A percentile compares a stretch with the other conserved stretches of the same genome.
These are phyloP conservation scores for Chionographis japonica DNA, from an alignment of 106 monocot genomes.

Conservation along the genomic window DNA sequence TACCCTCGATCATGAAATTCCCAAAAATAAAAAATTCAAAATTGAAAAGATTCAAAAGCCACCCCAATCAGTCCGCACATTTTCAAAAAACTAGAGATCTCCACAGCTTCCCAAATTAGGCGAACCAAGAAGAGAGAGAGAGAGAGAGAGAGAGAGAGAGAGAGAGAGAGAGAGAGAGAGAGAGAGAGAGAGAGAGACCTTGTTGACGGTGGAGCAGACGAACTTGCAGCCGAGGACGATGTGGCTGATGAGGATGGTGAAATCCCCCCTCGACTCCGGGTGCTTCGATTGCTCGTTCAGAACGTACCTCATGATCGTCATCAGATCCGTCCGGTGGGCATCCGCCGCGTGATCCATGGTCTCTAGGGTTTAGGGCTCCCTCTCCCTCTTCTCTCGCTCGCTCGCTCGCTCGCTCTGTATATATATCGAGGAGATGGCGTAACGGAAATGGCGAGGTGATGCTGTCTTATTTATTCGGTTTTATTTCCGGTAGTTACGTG, in stretches of 20 bases:
- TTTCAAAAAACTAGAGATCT: no score
- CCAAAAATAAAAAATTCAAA: no score
- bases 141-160: neutral
- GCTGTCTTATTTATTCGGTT: no score
- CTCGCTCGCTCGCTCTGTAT: neutral
- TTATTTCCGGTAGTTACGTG: no score
- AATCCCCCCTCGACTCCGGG: constrained; percentile 78
- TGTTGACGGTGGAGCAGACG: constrained; percentile 96
- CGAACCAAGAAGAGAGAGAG: neutral
- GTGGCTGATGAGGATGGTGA: constrained; percentile 86
- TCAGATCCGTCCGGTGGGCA: constrained; percentile 82
- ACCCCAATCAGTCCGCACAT: no score
- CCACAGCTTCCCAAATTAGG: neutral
- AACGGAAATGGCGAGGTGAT: neutral
- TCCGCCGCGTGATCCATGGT: constrained; percentile 89
- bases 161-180: constrained; percentile 4
- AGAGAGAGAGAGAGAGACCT: constrained; percentile 28
- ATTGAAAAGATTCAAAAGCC: no score
- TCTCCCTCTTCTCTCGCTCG: neutral
- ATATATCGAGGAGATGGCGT: neutral
- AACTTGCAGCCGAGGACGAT: constrained; percentile 99
- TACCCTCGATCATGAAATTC: no score
- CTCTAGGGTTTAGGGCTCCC: neutral
- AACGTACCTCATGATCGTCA: constrained; percentile 89
- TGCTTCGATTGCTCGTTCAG: constrained; percentile 86